A percentile compares a stretch with the other conserved stretches of the same genome.
phyloP scores from a whole-genome alignment of 2,329 filamentous ascomycete species.

The Sclerotinia borealis region DNA sequence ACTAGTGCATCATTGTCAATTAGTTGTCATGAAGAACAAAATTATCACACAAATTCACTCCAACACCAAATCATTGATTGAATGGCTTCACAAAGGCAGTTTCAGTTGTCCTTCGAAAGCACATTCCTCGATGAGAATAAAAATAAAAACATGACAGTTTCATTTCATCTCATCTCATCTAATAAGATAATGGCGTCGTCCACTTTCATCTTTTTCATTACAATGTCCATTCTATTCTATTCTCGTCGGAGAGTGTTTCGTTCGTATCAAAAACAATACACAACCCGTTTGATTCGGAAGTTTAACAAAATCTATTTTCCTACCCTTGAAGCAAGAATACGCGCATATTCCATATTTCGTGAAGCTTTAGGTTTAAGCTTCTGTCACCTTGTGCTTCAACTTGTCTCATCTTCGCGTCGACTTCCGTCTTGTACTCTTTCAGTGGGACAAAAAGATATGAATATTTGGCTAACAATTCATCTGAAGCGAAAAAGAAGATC shows the following conservation, averaged over 20 bases:
- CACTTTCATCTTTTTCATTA: background rate
- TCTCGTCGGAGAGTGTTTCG: too few species aligned
- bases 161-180: background rate
- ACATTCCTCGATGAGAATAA: too few species aligned
- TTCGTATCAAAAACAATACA: too few species aligned
- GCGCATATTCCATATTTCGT: background rate
- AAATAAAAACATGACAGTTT: background rate
- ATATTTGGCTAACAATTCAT: constrained; percentile 27
- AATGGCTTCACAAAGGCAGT: background rate
- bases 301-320: background rate
- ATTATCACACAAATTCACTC: background rate
- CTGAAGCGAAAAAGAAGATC: constrained; percentile 27
- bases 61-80: background rate
- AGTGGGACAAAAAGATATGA: constrained; percentile 6
- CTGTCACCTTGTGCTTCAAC: constrained; percentile 27
- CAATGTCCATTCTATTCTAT: too few species aligned
- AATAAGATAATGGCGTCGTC: background rate
- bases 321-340: background rate
- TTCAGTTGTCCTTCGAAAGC: too few species aligned
- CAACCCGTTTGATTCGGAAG: too few species aligned
- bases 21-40: too few species aligned
- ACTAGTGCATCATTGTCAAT: background rate
- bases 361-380: constrained; percentile 24
- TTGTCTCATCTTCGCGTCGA: constrained; percentile 25
- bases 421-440: constrained; percentile 9